A percentile compares a stretch with the other conserved stretches of the same genome.
These are phyloP conservation scores for Malassezia obtusa DNA, from an alignment of 1,284 basidiomycete genomes.

Conservation along the genomic window DNA sequence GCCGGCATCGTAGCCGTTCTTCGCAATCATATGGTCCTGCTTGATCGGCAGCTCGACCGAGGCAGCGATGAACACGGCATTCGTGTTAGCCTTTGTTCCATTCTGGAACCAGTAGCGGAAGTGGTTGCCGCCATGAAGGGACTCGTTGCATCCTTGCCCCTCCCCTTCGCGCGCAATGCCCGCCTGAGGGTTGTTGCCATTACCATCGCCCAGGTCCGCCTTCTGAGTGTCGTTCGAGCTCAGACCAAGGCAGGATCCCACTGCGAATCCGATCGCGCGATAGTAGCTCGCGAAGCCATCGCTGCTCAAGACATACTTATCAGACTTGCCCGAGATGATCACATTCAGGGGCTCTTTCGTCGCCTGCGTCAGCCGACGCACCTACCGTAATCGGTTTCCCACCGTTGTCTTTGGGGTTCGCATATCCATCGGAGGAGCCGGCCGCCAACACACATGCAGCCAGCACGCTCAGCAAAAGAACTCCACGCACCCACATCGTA, in stretches of 20 bases:
- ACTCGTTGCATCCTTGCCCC: slow-evolving; percentile 33
- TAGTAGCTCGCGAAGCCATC: slow-evolving; percentile 30
- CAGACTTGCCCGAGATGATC: slow-evolving; percentile 35
- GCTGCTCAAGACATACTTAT: slow-evolving; percentile 23
- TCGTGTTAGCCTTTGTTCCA: slow-evolving; percentile 26
- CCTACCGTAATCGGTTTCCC: slow-evolving; percentile 7
- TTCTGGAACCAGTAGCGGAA: slow-evolving; percentile 43
- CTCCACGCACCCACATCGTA: not conserved
- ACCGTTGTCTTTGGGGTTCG: slow-evolving; percentile 13
- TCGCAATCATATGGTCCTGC: slow-evolving; percentile 31
- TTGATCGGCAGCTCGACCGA: slow-evolving; percentile 28
- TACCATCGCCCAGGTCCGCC: slow-evolving; percentile 44
- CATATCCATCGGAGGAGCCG: not conserved
- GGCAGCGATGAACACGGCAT: slow-evolving; percentile 40
- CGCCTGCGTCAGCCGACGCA: not conserved
- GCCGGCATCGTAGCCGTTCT: slow-evolving; percentile 40
- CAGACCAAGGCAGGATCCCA: slow-evolving; percentile 13
- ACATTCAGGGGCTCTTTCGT: slow-evolving; percentile 41
- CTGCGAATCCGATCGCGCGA: slow-evolving; percentile 27
- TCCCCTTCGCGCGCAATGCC: slow-evolving; percentile 26
- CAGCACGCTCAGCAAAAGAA: not conserved
- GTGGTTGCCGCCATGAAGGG: slow-evolving; percentile 42
- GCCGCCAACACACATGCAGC: not conserved
- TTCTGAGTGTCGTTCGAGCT: slow-evolving; percentile 19
- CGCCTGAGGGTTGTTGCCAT: slow-evolving; percentile 29